Conservation (phyloP, 2,329 filamentous ascomycete species). For the Paraphoma chrysanthemicola region DNA sequence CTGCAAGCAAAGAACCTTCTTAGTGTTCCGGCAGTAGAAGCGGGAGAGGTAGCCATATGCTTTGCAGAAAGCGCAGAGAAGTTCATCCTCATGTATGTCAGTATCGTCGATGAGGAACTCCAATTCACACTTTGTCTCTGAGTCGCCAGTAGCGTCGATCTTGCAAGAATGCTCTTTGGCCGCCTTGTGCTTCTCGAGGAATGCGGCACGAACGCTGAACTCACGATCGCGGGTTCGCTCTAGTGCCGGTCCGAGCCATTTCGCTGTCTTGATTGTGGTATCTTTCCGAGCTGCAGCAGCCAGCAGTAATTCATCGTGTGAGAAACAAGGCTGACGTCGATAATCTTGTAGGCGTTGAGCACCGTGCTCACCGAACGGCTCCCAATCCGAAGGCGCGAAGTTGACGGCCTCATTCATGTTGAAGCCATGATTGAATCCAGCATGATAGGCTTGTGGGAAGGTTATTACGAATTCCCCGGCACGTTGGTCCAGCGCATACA, state of each 20-base stretch:
- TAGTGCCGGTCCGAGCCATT: constrained; percentile 91
- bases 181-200: constrained; percentile 71
- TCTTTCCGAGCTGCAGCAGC: constrained; percentile 82
- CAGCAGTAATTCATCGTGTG: constrained; percentile 91
- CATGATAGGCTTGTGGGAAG: constrained; percentile 96
- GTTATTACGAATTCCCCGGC: constrained; percentile 97
- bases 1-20: constrained; percentile 80
- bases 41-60: constrained; percentile 89
- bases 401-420: constrained; percentile 99
- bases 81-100: constrained; percentile 87
- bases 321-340: constrained; percentile 92
- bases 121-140: constrained; percentile 35
- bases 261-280: constrained; percentile 85
- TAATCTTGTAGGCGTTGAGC: constrained; percentile 88
- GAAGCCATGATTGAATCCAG: constrained; percentile 97
- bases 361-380: constrained; percentile 85
- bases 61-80: constrained; percentile 92
- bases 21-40: constrained; percentile 82
- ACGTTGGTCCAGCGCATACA: constrained; percentile 94
- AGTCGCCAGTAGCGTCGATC: constrained; percentile 61
- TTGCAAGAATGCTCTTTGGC: constrained; percentile 39
- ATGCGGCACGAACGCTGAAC: constrained; percentile 69
- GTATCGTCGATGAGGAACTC: constrained; percentile 59
- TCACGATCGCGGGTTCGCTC: constrained; percentile 80
- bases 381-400: constrained; percentile 95